These are phyloP conservation scores for Eucalyptus cladocalyx DNA, from an alignment of 345 rosid species.

Conservation along the genomic window DNA sequence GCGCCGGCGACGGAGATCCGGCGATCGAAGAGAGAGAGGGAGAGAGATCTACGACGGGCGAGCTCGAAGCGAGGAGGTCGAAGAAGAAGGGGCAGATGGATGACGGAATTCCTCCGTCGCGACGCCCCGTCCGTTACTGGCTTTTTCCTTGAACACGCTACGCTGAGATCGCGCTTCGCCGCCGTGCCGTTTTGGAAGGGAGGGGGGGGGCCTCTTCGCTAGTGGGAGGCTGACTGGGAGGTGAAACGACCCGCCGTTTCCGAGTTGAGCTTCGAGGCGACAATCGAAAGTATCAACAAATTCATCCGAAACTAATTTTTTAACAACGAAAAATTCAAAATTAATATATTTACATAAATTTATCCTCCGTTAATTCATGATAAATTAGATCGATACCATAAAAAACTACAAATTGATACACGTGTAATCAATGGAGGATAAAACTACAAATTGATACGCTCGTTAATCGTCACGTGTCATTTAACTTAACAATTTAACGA, in stretches of 20 bases:
- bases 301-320: no score
- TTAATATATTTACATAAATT: no score
- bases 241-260: not conserved
- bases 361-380: accelerated
- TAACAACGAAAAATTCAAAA: accelerated
- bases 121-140: not conserved
- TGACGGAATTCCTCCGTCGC: not conserved
- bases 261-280: not conserved
- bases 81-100: not conserved
- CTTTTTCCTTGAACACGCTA: not conserved
- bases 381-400: no score
- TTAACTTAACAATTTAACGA: accelerated
- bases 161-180: not conserved
- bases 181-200: not conserved
- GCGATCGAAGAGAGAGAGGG: not conserved
- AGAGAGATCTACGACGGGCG: not conserved
- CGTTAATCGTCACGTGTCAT: accelerated
- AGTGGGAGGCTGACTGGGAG: not conserved
- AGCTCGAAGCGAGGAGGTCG: not conserved
- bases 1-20: not conserved
- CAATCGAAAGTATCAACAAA: not conserved
- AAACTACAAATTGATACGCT: accelerated
- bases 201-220: not conserved
- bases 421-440: accelerated
- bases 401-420: accelerated